Conservation (phyloP, 2,329 filamentous ascomycete genomes). For the Lachnellula arida region DNA sequence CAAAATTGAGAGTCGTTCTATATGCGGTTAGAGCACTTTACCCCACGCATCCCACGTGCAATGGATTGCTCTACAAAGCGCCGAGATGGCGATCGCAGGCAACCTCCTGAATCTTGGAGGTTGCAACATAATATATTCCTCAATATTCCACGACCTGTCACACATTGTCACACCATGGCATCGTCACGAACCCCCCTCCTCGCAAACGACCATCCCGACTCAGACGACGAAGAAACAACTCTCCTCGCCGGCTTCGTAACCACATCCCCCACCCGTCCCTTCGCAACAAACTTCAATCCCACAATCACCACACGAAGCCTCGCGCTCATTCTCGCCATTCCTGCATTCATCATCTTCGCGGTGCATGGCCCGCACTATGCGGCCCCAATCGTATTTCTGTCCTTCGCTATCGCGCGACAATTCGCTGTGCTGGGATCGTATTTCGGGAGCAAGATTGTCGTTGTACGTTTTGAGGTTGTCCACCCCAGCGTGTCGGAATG, state of each 20-base stretch:
- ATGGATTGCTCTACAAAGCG: too few species aligned
- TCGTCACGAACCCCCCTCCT: slow-evolving; percentile 16
- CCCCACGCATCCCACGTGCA: too few species aligned
- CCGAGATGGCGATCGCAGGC: too few species aligned
- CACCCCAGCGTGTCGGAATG: slow-evolving; percentile 13
- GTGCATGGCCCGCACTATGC: slow-evolving; percentile 7
- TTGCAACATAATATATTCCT: too few species aligned
- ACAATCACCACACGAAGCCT: slow-evolving; percentile 10
- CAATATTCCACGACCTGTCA: background rate
- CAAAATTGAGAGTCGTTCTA: too few species aligned
- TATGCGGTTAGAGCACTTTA: too few species aligned
- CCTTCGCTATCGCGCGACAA: slow-evolving; percentile 19
- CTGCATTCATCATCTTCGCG: slow-evolving; percentile 20
- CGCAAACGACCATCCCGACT: slow-evolving; percentile 5
- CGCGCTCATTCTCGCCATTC: slow-evolving; percentile 13
- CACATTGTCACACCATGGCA: slow-evolving; percentile 7
- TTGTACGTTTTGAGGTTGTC: slow-evolving; percentile 18
- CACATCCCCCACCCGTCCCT: slow-evolving; percentile 16
- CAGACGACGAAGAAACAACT: slow-evolving; percentile 9
- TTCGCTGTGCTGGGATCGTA: slow-evolving; percentile 13
- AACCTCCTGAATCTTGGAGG: too few species aligned
- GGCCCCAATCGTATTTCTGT: slow-evolving; percentile 15
- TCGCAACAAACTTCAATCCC: slow-evolving; percentile 15
- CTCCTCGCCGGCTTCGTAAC: slow-evolving; percentile 12
- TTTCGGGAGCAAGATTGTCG: slow-evolving; percentile 14